Percentiles rank a stretch among this genome's conserved stretches.
phyloP scores from a whole-genome alignment of 805 yeast genomes.

The Candida broadrunensis region DNA sequence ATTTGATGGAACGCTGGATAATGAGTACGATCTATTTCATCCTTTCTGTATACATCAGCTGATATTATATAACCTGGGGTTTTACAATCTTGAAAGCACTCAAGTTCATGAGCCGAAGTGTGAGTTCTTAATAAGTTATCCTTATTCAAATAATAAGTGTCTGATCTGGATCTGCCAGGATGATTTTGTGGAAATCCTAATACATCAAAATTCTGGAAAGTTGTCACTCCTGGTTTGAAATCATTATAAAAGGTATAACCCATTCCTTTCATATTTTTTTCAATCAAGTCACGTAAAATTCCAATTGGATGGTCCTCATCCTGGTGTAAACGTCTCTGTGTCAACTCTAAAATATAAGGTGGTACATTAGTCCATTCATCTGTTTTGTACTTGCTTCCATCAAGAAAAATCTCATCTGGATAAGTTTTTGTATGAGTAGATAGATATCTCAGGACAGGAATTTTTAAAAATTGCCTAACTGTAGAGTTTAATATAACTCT shows the following conservation, averaged over 20 bases:
- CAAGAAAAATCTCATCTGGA: conserved; percentile 19
- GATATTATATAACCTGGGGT: conserved; percentile 89
- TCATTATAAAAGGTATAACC: conserved; percentile 79
- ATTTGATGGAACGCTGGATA: conserved; percentile 97
- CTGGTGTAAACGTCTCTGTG: conserved; percentile 72
- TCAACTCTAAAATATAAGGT: conserved; percentile 61
- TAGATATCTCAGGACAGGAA: no score
- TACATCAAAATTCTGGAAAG: conserved; percentile 83
- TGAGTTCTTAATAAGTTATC: conserved; percentile 80
- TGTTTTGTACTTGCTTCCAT: conserved; percentile 50
- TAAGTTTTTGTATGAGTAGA: background rate
- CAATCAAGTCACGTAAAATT: conserved; percentile 72
- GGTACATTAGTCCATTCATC: conserved; percentile 89
- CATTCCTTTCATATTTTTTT: conserved; percentile 57
- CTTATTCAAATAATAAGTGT: conserved; percentile 85
- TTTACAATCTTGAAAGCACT: conserved; percentile 63
- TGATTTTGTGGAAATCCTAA: conserved; percentile 90
- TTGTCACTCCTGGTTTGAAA: conserved; percentile 80
- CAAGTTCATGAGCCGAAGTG: conserved; percentile 94
- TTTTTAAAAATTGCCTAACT: no score
- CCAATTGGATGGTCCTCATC: conserved; percentile 85
- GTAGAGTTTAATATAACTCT: no score
- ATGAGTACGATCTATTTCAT: conserved; percentile 92
- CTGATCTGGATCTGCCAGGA: conserved; percentile 89
- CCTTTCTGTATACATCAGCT: conserved; percentile 95